These are phyloP conservation scores for Hibiscus syriacus DNA, from an alignment of 345 rosid species.

Conservation along the genomic window DNA sequence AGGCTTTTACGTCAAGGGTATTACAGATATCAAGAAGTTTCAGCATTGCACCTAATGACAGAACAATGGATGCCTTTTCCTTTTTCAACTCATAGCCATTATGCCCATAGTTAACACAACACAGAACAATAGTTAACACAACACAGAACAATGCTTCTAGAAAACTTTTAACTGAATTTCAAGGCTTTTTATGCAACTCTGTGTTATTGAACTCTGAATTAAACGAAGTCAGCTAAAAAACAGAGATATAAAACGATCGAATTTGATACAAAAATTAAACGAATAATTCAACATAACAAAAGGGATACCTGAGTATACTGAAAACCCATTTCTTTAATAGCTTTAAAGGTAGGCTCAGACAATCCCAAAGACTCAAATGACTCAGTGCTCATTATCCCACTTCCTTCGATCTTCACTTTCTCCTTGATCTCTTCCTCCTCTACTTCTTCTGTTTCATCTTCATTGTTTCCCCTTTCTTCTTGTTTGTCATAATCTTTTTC, in stretches of 20 bases:
- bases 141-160: neutral
- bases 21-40: too few relatives aligned
- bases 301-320: conserved; percentile 57
- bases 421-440: conserved; percentile 1
- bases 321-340: conserved; percentile 76
- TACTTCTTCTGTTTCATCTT: conserved; percentile 10
- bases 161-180: neutral
- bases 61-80: too few relatives aligned
- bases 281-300: neutral
- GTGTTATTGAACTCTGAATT: neutral
- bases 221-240: neutral
- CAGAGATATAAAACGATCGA: neutral
- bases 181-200: neutral
- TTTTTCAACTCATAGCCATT: neutral
- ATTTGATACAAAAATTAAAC: neutral
- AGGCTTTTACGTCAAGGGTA: too few relatives aligned
- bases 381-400: conserved; percentile 77
- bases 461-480: conserved; percentile 6
- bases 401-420: conserved; percentile 17
- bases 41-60: too few relatives aligned
- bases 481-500: conserved; percentile 10
- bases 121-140: neutral
- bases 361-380: conserved; percentile 65
- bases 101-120: too few relatives aligned
- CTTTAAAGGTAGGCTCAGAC: conserved; percentile 56